These are phyloP conservation scores for Pyrenophora seminiperda DNA, from an alignment of 2,329 filamentous ascomycete genomes.

Conservation along the genomic window DNA sequence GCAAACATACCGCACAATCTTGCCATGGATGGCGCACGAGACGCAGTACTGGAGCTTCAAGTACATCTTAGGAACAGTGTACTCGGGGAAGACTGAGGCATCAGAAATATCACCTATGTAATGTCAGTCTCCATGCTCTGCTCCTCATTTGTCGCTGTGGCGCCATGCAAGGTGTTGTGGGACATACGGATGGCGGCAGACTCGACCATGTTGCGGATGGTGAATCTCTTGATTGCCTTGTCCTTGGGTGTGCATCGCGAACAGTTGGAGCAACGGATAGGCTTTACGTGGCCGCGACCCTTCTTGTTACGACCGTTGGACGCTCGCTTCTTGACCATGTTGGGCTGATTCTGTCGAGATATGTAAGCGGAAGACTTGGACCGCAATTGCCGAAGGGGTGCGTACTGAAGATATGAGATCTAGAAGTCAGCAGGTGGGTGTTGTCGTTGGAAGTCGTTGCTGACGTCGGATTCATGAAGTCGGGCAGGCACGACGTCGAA, in stretches of 20 bases:
- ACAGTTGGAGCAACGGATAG: constrained; percentile 92
- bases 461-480: constrained; percentile 22
- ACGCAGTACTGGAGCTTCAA: constrained; percentile 99
- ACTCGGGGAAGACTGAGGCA: constrained; percentile 98
- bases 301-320: constrained; percentile 98
- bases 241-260: constrained; percentile 90
- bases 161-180: constrained; percentile 11
- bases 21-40: constrained; percentile 99
- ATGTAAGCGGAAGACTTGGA: constrained; percentile 25
- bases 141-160: constrained; percentile 2
- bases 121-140: constrained; percentile 28
- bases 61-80: constrained; percentile 99
- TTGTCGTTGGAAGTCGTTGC: constrained; percentile 39
- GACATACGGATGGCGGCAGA: constrained; percentile 98
- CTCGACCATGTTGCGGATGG: constrained; percentile 99
- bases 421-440: constrained; percentile 44
- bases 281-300: constrained; percentile 99
- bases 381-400: constrained; percentile 11
- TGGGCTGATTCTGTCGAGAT: constrained; percentile 56
- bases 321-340: constrained; percentile 77
- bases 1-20: constrained; percentile 96
- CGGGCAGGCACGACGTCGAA: constrained; percentile 26
- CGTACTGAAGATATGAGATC: constrained; percentile 46
- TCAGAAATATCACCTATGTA: constrained; percentile 97
- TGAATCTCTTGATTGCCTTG: constrained; percentile 99